phyloP scores from a whole-genome alignment of 306 rosid genomes.

The Alnus glutinosa region DNA sequence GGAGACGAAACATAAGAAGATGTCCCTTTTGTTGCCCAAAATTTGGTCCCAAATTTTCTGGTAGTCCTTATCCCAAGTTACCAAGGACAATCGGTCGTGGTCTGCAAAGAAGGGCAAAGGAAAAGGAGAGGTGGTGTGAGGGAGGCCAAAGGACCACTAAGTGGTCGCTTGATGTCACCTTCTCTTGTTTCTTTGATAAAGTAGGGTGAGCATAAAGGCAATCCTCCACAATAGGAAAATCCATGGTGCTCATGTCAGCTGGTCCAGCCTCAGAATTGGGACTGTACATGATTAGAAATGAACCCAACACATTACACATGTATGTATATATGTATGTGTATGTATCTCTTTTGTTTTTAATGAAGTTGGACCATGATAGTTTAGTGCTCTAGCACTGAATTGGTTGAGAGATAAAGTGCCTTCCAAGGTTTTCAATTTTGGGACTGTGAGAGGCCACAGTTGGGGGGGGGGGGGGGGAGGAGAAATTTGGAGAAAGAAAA shows the following conservation, averaged over 20 bases:
- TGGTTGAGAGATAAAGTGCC: background rate
- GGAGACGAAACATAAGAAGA: slow-evolving; percentile 18
- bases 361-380: background rate
- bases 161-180: slow-evolving; percentile 50
- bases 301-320: slow-evolving; percentile 6
- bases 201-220: slow-evolving; percentile 20
- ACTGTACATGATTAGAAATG: background rate
- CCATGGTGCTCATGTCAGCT: slow-evolving; percentile 39
- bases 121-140: slow-evolving; percentile 30
- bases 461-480: background rate
- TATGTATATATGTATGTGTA: background rate
- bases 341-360: slow-evolving; percentile 15
- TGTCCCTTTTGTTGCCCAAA: slow-evolving; percentile 22
- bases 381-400: slow-evolving; percentile 1
- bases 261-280: slow-evolving; percentile 16
- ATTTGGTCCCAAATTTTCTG: slow-evolving; percentile 4
- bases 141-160: slow-evolving; percentile 42
- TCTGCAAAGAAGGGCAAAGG: slow-evolving; percentile 21
- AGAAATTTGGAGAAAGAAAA: background rate
- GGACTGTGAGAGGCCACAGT: background rate
- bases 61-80: slow-evolving; percentile 10
- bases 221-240: slow-evolving; percentile 29
- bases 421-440: background rate
- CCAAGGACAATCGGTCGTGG: slow-evolving; percentile 34
- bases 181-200: slow-evolving; percentile 29